A percentile compares a stretch with the other conserved stretches of the same genome.
These are phyloP conservation scores for Penicillium antarcticum DNA, from an alignment of 495 filamentous ascomycete species.

Conservation along the genomic window DNA sequence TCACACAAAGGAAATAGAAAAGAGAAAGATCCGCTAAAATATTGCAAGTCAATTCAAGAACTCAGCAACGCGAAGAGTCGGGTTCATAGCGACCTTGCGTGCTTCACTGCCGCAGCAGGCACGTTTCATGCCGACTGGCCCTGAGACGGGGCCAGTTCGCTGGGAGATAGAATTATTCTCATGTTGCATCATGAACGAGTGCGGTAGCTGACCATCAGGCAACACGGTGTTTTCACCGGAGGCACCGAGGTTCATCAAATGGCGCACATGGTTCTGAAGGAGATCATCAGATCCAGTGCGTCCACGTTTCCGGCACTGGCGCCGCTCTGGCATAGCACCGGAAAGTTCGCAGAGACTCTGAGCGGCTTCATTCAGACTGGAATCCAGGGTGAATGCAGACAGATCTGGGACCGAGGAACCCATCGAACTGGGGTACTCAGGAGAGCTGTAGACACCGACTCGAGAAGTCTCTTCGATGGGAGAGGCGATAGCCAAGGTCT, in stretches of 20 bases:
- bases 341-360: conserved; percentile 64
- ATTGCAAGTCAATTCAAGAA: conserved; percentile 27
- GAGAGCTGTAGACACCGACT: conserved; percentile 51
- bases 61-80: conserved; percentile 33
- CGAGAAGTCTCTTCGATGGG: conserved; percentile 51
- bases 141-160: conserved; percentile 28
- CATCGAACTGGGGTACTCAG: conserved; percentile 55
- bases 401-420: conserved; percentile 47
- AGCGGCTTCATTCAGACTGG: conserved; percentile 53
- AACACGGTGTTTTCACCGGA: conserved; percentile 32
- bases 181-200: conserved; percentile 31
- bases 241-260: conserved; percentile 38
- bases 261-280: conserved; percentile 73
- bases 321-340: conserved; percentile 34
- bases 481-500: conserved; percentile 37
- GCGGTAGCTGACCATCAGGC: conserved; percentile 37
- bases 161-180: conserved; percentile 17
- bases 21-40: conserved; percentile 9
- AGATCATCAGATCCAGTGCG: conserved; percentile 66
- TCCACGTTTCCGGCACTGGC: conserved; percentile 60
- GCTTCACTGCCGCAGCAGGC: conserved; percentile 47
- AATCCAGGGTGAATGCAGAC: conserved; percentile 47
- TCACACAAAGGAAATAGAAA: conserved; percentile 19
- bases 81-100: conserved; percentile 37
- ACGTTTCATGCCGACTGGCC: conserved; percentile 44